Conservation (phyloP, 441 rosid species). For the Caryocar brasiliense region DNA sequence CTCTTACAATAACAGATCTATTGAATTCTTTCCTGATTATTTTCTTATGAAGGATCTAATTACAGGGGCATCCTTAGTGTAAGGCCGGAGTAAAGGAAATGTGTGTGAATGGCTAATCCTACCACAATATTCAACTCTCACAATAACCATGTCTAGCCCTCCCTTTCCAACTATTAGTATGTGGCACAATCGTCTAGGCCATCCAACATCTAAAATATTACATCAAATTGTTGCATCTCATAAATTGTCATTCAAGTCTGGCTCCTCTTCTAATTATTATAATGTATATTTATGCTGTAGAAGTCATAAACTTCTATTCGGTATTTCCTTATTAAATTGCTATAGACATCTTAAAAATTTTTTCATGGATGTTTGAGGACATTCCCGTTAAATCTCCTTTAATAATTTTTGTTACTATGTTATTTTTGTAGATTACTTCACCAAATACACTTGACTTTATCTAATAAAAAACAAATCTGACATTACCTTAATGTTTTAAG, state of each 20-base stretch:
- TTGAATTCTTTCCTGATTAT: not conserved
- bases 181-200: not conserved
- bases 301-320: too few relatives aligned
- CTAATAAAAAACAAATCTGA: not conserved
- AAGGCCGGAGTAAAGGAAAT: not conserved
- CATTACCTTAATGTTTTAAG: not conserved
- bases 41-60: conserved; percentile 5
- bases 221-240: not conserved
- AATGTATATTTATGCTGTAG: not conserved
- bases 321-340: too few relatives aligned
- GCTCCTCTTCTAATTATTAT: not conserved
- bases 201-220: not conserved
- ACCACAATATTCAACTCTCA: too few relatives aligned
- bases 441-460: not conserved
- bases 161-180: too few relatives aligned
- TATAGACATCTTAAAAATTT: not conserved
- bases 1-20: not conserved
- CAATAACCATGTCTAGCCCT: too few relatives aligned
- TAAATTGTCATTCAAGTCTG: not conserved
- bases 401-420: not conserved
- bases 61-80: not conserved
- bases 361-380: conserved; percentile 5
- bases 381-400: not conserved
- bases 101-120: not conserved
- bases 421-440: not conserved